Conservation (phyloP, 495 filamentous ascomycete genomes). For the Hypoxylon fuscum region DNA sequence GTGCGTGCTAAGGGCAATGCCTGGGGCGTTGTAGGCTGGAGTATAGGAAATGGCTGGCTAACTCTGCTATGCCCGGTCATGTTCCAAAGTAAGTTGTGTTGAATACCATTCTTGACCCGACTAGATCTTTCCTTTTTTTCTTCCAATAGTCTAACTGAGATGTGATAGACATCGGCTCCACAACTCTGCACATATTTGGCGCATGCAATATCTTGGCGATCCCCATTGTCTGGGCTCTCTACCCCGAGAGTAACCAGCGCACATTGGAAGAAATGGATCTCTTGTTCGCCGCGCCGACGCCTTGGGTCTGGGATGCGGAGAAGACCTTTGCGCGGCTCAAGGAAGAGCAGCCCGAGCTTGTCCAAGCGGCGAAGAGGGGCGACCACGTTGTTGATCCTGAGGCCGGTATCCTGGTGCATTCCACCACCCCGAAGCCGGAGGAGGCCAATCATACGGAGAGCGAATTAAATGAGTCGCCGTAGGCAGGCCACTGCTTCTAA, state of each 20-base stretch:
- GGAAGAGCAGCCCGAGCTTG: conserved; percentile 53
- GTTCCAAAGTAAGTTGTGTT: conserved; percentile 53
- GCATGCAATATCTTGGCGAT: conserved; percentile 69
- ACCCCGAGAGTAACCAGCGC: conserved; percentile 73
- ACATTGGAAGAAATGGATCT: conserved; percentile 77
- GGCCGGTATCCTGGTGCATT: conserved; percentile 45
- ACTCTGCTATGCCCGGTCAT: conserved; percentile 71
- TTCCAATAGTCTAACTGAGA: conserved; percentile 19
- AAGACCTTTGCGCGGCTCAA: conserved; percentile 69
- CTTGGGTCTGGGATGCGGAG: conserved; percentile 73
- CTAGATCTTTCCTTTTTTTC: too few species aligned
- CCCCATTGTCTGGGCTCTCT: conserved; percentile 73
- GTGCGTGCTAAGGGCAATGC: conserved; percentile 75
- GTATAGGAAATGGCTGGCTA: conserved; percentile 73
- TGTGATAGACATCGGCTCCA: conserved; percentile 61
- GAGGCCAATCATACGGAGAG: conserved; percentile 25
- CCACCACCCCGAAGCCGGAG: conserved; percentile 16
- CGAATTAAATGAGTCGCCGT: conserved; percentile 22
- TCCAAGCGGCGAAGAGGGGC: conserved; percentile 43
- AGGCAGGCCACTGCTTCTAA: neutral
- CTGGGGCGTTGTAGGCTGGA: conserved; percentile 80
- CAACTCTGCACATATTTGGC: conserved; percentile 74
- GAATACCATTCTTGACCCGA: too few species aligned
- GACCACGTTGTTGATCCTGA: conserved; percentile 60
- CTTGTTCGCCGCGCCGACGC: conserved; percentile 66